Conservation (phyloP, 2,329 filamentous ascomycete species). For the Proliferodiscus dingleyae region DNA sequence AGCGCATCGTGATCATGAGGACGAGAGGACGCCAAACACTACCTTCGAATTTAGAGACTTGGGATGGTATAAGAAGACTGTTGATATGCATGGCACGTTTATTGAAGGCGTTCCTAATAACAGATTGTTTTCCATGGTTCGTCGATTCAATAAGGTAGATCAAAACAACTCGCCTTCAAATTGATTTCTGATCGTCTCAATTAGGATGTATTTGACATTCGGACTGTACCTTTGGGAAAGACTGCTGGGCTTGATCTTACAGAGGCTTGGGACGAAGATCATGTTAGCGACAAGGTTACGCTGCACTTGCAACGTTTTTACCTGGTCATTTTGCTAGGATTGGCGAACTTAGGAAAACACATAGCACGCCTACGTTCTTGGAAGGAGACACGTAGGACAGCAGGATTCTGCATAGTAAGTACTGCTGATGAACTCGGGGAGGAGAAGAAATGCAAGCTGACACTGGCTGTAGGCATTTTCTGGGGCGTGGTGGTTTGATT, state of each 20-base stretch:
- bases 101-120: not conserved
- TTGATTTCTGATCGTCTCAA: no score
- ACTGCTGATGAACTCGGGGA: not conserved
- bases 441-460: not conserved
- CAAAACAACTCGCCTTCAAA: not conserved
- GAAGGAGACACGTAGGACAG: slow-evolving; percentile 66
- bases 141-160: not conserved
- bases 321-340: slow-evolving; percentile 67
- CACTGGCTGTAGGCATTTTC: slow-evolving; percentile 42
- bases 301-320: slow-evolving; percentile 76
- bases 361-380: slow-evolving; percentile 73
- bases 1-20: no score
- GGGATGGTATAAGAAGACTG: not conserved
- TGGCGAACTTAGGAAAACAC: slow-evolving; percentile 67
- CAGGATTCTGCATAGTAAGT: slow-evolving; percentile 43
- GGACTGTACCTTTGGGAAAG: slow-evolving; percentile 45
- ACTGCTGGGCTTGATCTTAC: slow-evolving; percentile 66
- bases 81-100: not conserved
- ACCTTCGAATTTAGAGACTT: not conserved
- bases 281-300: slow-evolving; percentile 77
- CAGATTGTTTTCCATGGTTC: not conserved
- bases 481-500: slow-evolving; percentile 66
- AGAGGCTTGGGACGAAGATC: slow-evolving; percentile 76
- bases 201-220: not conserved
- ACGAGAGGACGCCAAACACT: no score